Percentiles rank a stretch among this genome's conserved stretches.
phyloP scores from a whole-genome alignment of 202 grass and related monocot species.

The Carex sylvatica region DNA sequence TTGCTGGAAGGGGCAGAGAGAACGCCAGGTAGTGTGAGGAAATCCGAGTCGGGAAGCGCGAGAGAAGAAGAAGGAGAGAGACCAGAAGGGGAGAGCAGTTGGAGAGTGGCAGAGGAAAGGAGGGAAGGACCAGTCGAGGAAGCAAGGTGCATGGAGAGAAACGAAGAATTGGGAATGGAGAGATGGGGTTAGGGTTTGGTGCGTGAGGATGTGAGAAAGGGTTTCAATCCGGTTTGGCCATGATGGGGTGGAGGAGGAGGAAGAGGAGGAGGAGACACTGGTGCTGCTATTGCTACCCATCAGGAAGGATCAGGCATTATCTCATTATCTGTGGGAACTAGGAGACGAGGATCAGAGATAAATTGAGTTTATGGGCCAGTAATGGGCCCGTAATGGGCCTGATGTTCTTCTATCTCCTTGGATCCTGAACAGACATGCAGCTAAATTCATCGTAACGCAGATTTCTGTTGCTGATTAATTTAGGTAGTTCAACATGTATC shows the following conservation, averaged over 20 bases:
- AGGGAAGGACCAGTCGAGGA: slow-evolving; percentile 44
- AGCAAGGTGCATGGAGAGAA: slow-evolving; percentile 52
- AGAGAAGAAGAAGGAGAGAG: slow-evolving; percentile 46
- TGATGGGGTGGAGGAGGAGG: slow-evolving; percentile 1
- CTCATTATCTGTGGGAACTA: no score
- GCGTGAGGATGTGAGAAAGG: slow-evolving; percentile 57
- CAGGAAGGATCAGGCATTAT: neutral
- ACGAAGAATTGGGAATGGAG: slow-evolving; percentile 87
- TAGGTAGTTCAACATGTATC: neutral
- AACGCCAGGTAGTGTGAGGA: slow-evolving; percentile 55
- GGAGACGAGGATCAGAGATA: no score
- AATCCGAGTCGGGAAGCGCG: slow-evolving; percentile 37
- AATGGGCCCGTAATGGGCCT: neutral
- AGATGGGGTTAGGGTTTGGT: slow-evolving; percentile 57
- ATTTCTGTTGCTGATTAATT: neutral
- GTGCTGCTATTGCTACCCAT: neutral
- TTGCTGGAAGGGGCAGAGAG: slow-evolving; percentile 58
- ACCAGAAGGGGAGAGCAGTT: slow-evolving; percentile 33
- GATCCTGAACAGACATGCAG: neutral
- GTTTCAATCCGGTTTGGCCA: slow-evolving; percentile 45
- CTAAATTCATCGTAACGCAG: no score
- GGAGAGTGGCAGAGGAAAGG: slow-evolving; percentile 54
- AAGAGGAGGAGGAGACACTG: neutral
- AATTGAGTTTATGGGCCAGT: no score
- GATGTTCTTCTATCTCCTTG: neutral